Evolutionary conservation across 768 basidiomycete genomes (phyloP).

Genomic region (Rhodosporidiobolus sp.): DNA sequence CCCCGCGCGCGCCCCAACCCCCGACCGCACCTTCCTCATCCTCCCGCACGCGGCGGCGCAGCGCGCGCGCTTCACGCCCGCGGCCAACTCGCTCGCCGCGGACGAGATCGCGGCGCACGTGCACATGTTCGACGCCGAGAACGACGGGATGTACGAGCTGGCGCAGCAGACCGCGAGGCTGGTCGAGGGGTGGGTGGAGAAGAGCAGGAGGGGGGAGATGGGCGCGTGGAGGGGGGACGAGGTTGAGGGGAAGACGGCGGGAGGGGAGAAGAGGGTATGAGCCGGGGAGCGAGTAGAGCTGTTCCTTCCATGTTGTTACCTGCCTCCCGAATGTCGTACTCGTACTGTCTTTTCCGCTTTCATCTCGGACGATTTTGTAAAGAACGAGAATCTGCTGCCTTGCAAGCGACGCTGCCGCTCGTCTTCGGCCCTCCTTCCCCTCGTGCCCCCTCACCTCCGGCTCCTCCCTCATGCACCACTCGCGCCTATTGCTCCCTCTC

Average conservation of each 20-base stretch:
- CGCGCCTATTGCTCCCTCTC: not conserved
- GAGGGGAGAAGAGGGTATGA: not conserved
- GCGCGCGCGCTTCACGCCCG: constrained; percentile 18
- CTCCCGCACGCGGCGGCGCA: not conserved
- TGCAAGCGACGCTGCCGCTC: too few species aligned
- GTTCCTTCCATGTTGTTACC: not conserved
- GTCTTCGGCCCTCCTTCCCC: too few species aligned
- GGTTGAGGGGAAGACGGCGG: not conserved
- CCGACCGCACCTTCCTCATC: constrained; percentile 31
- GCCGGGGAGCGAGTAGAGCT: not conserved
- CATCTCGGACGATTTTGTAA: too few species aligned
- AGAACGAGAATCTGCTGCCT: too few species aligned
- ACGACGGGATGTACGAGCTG: constrained; percentile 30
- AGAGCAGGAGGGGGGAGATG: constrained; percentile 14
- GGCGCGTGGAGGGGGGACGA: constrained; percentile 21
- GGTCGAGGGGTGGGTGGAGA: constrained; percentile 27
- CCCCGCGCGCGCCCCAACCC: constrained; percentile 11
- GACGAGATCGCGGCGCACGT: constrained; percentile 37
- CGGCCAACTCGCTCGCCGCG: constrained; percentile 14
- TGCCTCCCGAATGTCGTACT: not conserved
- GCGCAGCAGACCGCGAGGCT: constrained; percentile 20
- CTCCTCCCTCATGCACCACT: too few species aligned
- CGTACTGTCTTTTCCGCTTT: not conserved
- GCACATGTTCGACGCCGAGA: constrained; percentile 36
- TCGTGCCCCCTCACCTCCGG: too few species aligned